Conservation (phyloP, 2,329 filamentous ascomycete species). For the Phoma sp. region DNA sequence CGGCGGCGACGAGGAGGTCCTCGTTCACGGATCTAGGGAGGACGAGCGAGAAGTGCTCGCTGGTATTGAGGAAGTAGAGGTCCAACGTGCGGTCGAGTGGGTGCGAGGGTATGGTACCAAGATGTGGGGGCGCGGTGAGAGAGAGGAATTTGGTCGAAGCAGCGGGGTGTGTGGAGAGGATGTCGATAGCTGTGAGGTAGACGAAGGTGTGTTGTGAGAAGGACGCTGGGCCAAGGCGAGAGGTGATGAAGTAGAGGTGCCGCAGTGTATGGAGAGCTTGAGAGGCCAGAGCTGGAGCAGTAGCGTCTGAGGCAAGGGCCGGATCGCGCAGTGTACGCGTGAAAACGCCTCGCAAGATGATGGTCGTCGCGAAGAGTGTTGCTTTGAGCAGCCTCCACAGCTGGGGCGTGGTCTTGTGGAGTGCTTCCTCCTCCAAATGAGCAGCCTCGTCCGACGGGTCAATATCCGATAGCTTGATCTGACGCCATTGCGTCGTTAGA, state of each 20-base stretch:
- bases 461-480: conserved; percentile 74
- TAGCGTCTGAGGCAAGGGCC: conserved; percentile 60
- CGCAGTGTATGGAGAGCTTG: conserved; percentile 76
- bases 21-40: conserved; percentile 72
- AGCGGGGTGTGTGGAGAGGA: conserved; percentile 72
- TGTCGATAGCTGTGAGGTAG: conserved; percentile 81
- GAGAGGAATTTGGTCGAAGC: conserved; percentile 71
- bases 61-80: conserved; percentile 85
- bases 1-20: conserved; percentile 73
- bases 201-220: conserved; percentile 88
- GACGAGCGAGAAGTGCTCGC: conserved; percentile 79
- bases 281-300: conserved; percentile 70
- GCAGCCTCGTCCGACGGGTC: conserved; percentile 70
- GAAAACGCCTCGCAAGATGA: conserved; percentile 75
- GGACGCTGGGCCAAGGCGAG: conserved; percentile 70
- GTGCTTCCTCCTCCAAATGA: conserved; percentile 68
- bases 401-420: conserved; percentile 69
- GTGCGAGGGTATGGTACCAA: conserved; percentile 64
- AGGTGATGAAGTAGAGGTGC: conserved; percentile 81
- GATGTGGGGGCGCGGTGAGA: conserved; percentile 63
- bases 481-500: conserved; percentile 74
- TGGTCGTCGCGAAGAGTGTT: conserved; percentile 75
- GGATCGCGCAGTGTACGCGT: conserved; percentile 67
- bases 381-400: conserved; percentile 79
- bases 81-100: conserved; percentile 76